Percentiles rank a stretch among this genome's conserved stretches.
Evolutionary conservation across 805 yeast species (phyloP).

Genomic region (Candida hungchunana): DNA sequence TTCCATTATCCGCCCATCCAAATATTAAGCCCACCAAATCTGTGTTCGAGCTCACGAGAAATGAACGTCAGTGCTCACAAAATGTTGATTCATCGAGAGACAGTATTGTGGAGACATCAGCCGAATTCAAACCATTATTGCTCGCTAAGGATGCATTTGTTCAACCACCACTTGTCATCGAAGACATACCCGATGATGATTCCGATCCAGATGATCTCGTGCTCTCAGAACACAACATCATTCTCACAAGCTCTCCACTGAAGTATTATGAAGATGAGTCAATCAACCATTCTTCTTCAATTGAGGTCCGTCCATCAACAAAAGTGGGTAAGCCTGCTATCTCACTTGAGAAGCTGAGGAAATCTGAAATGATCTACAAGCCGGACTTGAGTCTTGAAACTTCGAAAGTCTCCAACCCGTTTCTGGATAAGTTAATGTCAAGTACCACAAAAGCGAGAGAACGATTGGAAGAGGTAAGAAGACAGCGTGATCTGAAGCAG

Average conservation of each 20-base stretch:
- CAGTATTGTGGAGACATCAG: no score
- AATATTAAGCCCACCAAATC: no score
- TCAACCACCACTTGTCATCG: no score
- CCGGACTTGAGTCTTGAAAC: conserved; percentile 3
- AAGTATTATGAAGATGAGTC: neutral
- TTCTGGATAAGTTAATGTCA: conserved; percentile 4
- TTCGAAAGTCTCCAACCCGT: conserved; percentile 4
- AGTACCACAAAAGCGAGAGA: conserved; percentile 1
- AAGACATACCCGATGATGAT: neutral
- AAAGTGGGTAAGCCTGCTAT: conserved; percentile 2
- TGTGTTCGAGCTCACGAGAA: no score
- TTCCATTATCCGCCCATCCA: no score
- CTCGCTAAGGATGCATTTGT: no score
- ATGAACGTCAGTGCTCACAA: no score
- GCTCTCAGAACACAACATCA: conserved; percentile 7
- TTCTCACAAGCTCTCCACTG: conserved; percentile 11
- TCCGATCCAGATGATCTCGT: conserved; percentile 1
- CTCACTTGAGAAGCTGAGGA: neutral
- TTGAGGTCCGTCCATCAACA: conserved; percentile 3
- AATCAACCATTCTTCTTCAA: conserved; percentile 5
- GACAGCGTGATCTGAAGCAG: no score
- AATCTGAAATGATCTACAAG: conserved; percentile 1
- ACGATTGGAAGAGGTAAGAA: conserved; percentile 1
- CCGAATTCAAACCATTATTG: no score
- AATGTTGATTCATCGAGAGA: no score